A percentile compares a stretch with the other conserved stretches of the same genome.
phyloP scores from a whole-genome alignment of 2,329 filamentous ascomycete species.

The Trichoderma brevicompactum region DNA sequence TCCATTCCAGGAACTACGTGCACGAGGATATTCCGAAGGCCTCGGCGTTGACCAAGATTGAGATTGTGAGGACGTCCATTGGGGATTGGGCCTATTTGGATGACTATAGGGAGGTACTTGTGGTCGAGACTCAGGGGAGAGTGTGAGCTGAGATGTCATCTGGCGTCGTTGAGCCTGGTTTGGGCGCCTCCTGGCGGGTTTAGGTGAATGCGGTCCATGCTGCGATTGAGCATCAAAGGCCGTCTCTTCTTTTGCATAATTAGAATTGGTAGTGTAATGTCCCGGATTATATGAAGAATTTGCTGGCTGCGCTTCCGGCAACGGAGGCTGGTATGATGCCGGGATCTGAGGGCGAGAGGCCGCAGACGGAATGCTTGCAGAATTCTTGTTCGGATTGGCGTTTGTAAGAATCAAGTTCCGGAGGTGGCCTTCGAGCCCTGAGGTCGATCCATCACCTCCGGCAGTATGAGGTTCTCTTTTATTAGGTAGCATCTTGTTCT shows the following conservation, averaged over 20 bases:
- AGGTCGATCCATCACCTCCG: background rate
- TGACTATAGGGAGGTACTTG: slow-evolving; percentile 35
- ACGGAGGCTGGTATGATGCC: background rate
- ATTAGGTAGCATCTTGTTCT: slow-evolving; percentile 16
- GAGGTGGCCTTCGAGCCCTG: slow-evolving; percentile 59
- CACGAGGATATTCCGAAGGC: slow-evolving; percentile 31
- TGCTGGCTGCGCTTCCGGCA: background rate
- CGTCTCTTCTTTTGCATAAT: background rate
- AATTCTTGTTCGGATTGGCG: slow-evolving; percentile 35
- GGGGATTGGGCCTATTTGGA: background rate
- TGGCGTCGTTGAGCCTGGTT: slow-evolving; percentile 68
- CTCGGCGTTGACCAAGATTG: slow-evolving; percentile 29
- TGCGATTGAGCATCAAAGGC: background rate
- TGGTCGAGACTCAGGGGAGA: slow-evolving; percentile 57
- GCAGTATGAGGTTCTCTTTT: background rate
- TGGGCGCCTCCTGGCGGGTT: slow-evolving; percentile 53
- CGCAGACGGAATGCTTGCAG: background rate
- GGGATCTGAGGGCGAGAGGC: background rate
- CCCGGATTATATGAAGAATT: background rate
- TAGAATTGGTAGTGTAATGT: background rate
- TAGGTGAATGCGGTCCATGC: slow-evolving; percentile 34
- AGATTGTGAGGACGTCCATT: slow-evolving; percentile 34
- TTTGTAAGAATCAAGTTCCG: slow-evolving; percentile 64
- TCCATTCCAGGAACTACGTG: slow-evolving; percentile 34
- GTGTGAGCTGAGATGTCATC: slow-evolving; percentile 62